Base-by-base conservation (phyloP, 169 alveolate genomes). In the Babesia caballi region DNA sequence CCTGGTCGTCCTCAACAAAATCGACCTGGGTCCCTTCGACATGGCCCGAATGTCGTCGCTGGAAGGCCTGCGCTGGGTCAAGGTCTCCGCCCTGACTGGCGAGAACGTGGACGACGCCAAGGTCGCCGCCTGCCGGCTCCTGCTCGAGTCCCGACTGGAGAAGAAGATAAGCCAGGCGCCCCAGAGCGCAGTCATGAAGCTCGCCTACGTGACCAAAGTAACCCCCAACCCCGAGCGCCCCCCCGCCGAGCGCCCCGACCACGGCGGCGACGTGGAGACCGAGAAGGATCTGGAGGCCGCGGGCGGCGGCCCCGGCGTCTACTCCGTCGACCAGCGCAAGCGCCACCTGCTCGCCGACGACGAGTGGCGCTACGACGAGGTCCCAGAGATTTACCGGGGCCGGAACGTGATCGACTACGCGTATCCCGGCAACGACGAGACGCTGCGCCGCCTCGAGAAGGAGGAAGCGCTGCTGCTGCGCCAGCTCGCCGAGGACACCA, bases 281-380 rank as follows among this genome's bases (percentile, higher is more conserved):
- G 91, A 88, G 65, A 57, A 66, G 58, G 80, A 81, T 28, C 74
- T 83, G 67, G 90, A 73, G 51, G 86, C 58, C 25, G 67, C 61
- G 67, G 82, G 91, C 53, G 99, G 99, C 14, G 99, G 99, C 1
- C 96, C 99, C 27, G 99, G 99, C 15, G 98, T 96, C n/a, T 97
- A 94, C 80, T 91, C 92, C n/a, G 89, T 91, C 35, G 97, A 94
- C 80, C 80, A 91, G 65, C 88, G 96, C 50, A 93, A 94, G 68
- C 91, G 87, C 60, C 93, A 91, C 73, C 77, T 91, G 15, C 91
- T 96, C 32, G 97, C 88, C 35, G 82, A 94, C 65, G 97, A 93
- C 15, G 96, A 94, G 33, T 96, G 99, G 99, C 93, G 93, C 83
- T 96, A 94, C 89, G 99, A 98, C 88, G 95, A 93, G 59, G 92